phyloP scores from a whole-genome alignment of 345 rosid species.

The Pistacia atlantica region DNA sequence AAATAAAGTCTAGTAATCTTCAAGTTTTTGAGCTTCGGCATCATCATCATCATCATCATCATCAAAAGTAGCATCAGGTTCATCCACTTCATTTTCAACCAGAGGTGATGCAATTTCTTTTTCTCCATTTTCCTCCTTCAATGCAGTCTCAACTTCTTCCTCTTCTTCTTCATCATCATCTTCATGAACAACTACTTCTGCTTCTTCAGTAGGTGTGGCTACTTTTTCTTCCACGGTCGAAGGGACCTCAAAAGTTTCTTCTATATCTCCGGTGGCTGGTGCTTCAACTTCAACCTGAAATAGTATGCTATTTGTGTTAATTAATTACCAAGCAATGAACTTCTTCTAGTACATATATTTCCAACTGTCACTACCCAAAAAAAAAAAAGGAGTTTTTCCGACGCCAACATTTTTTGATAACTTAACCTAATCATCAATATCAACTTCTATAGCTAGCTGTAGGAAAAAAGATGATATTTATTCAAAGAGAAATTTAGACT shows the following conservation, averaged over 20 bases:
- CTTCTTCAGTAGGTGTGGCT: conserved; percentile 12
- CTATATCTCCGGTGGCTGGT: background rate
- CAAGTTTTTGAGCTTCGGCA: too few relatives aligned
- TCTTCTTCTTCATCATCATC: background rate
- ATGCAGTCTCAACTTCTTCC: conserved; percentile 3
- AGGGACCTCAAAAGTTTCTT: background rate
- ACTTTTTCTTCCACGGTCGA: conserved; percentile 17
- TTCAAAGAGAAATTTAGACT: too few relatives aligned
- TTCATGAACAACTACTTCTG: conserved; percentile 17
- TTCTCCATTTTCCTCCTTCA: conserved; percentile 1
- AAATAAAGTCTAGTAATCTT: too few relatives aligned
- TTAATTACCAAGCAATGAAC: too few relatives aligned
- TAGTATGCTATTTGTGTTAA: background rate
- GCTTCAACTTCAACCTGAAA: conserved; percentile 18
- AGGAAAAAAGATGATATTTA: too few relatives aligned
- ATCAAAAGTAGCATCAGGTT: too few relatives aligned
- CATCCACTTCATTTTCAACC: background rate
- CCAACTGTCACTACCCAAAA: too few relatives aligned
- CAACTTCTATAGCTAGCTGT: background rate
- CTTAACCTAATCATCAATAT: background rate
- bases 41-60: too few relatives aligned
- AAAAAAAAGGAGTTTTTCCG: too few relatives aligned
- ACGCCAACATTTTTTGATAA: too few relatives aligned
- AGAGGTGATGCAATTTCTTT: conserved; percentile 1
- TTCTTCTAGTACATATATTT: too few relatives aligned